A percentile compares a stretch with the other conserved stretches of the same genome.
These are phyloP conservation scores for Rubia tinctorum DNA, from an alignment of 305 asterid genomes.

Conservation along the genomic window DNA sequence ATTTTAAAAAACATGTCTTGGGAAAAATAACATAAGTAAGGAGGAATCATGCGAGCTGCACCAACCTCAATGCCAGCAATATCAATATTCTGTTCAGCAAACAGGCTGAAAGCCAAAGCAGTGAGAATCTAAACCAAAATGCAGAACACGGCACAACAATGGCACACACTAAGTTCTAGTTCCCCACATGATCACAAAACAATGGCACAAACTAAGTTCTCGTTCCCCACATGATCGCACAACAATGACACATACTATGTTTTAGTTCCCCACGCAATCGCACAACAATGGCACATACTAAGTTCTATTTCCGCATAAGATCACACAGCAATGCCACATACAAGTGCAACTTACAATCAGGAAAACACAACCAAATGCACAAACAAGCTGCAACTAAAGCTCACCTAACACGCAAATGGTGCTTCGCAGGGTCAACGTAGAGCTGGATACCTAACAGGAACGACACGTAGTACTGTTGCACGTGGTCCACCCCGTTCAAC, in stretches of 20 bases:
- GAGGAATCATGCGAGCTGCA: too few species aligned
- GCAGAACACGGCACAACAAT: constrained; percentile 7
- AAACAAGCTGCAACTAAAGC: constrained; percentile 16
- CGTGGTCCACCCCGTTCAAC: constrained; percentile 29
- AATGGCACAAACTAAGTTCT: too few species aligned
- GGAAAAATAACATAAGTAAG: too few species aligned
- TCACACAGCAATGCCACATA: too few species aligned
- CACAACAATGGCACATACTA: too few species aligned
- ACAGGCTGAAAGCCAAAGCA: constrained; percentile 82
- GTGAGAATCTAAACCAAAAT: constrained; percentile 59
- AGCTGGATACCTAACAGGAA: constrained; percentile 43
- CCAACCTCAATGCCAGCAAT: constrained; percentile 87
- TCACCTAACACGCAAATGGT: constrained; percentile 27
- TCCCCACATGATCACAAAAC: too few species aligned
- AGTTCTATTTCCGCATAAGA: too few species aligned
- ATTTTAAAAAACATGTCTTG: not conserved
- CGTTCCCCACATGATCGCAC: too few species aligned
- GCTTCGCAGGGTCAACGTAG: constrained; percentile 33
- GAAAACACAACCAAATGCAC: constrained; percentile 7
- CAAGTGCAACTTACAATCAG: too few species aligned
- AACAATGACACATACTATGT: too few species aligned
- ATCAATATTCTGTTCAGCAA: constrained; percentile 74
- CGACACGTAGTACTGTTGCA: constrained; percentile 39
- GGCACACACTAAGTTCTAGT: too few species aligned
- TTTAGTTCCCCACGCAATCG: too few species aligned